phyloP scores from a whole-genome alignment of 352 stramenopile species.

The Globisporangium yorkense region DNA sequence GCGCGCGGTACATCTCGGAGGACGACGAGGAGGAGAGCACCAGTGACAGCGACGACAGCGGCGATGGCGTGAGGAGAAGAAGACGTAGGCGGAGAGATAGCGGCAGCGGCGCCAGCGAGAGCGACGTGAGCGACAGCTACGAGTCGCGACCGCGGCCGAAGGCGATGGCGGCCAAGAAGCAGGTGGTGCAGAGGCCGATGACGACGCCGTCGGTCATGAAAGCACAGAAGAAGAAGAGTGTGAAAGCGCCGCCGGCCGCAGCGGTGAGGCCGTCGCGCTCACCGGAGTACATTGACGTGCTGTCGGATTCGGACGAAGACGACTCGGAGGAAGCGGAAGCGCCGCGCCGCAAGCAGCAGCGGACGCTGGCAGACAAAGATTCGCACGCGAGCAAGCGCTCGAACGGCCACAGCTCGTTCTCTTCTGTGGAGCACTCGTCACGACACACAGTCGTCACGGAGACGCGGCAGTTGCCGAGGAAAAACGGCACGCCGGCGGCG shows the following conservation, averaged over 20 bases:
- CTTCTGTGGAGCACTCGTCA: neutral
- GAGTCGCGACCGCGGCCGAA: neutral
- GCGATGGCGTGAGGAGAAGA: neutral
- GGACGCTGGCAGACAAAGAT: neutral
- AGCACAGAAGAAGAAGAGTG: neutral
- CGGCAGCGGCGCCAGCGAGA: neutral
- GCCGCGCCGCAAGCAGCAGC: conserved; percentile 2
- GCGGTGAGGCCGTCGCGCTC: neutral
- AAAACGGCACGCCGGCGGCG: neutral
- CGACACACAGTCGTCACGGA: neutral
- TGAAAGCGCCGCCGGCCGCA: neutral
- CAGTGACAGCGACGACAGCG: neutral
- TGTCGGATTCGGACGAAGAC: conserved; percentile 4
- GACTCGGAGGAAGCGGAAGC: neutral
- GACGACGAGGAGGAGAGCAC: neutral
- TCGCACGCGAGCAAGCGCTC: neutral
- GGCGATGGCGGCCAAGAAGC: neutral
- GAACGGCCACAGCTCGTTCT: neutral
- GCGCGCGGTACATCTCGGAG: neutral
- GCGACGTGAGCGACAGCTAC: neutral
- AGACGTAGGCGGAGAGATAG: neutral
- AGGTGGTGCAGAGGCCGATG: neutral
- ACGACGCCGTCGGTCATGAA: neutral
- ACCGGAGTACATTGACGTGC: conserved; percentile 4
- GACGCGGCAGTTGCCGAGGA: neutral